Evolutionary conservation across 1,284 basidiomycete genomes (phyloP).

Genomic region (Microbotryum silenes-acaulis): DNA sequence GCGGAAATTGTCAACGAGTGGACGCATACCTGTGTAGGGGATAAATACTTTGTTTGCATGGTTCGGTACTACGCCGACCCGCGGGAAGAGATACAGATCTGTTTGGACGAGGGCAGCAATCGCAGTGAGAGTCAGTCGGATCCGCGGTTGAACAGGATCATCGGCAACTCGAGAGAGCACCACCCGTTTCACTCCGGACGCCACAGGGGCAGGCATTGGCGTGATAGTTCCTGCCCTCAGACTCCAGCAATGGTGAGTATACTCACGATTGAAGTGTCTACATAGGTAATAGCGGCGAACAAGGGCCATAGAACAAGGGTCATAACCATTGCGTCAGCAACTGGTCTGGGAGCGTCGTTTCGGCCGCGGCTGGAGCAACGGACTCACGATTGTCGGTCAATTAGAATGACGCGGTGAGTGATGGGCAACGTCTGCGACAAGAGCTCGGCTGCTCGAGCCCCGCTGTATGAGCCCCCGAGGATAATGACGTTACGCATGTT

Average conservation of each 20-base stretch:
- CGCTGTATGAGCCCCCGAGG: conserved; percentile 1
- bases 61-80: conserved; percentile 33
- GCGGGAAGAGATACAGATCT: conserved; percentile 36
- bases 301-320: too few species aligned
- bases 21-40: conserved; percentile 25
- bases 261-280: conserved; percentile 39
- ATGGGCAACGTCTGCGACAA: conserved; percentile 28
- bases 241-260: background rate
- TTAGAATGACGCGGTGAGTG: conserved; percentile 33
- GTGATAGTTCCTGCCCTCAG: too few species aligned
- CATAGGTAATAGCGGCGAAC: background rate
- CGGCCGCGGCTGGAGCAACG: background rate
- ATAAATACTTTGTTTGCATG: conserved; percentile 36
- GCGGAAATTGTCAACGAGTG: background rate
- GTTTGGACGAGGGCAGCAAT: background rate
- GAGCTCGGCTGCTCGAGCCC: conserved; percentile 32
- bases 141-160: background rate
- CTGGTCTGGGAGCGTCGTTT: background rate
- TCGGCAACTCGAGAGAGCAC: background rate
- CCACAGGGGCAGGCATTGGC: background rate
- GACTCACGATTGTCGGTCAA: conserved; percentile 34
- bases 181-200: background rate
- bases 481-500: background rate
- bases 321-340: background rate
- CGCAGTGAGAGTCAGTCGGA: background rate